Percentiles rank a stretch among this genome's conserved stretches.
These are phyloP conservation scores for Immersiella caudata DNA, from an alignment of 495 filamentous ascomycete species.

Conservation along the genomic window DNA sequence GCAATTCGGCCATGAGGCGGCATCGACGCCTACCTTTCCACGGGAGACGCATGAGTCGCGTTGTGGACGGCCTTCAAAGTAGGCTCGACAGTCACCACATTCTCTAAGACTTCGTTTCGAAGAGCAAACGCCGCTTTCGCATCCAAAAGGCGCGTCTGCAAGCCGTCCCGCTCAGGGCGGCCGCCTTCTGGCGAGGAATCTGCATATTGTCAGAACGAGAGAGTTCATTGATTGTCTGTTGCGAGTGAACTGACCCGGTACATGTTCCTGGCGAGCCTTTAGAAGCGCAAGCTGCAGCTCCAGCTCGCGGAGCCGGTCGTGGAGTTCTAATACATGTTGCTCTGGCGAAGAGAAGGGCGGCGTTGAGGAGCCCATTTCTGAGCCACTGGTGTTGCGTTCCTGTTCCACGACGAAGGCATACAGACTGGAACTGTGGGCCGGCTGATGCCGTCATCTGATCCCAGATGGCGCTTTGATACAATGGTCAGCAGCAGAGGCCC, in stretches of 20 bases:
- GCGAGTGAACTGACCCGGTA: slow-evolving; percentile 13
- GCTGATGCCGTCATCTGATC: neutral
- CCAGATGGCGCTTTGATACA: neutral
- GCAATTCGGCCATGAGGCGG: neutral
- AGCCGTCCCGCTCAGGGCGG: slow-evolving; percentile 49
- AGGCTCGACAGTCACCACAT: slow-evolving; percentile 69
- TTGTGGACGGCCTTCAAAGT: slow-evolving; percentile 75
- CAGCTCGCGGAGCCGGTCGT: slow-evolving; percentile 69
- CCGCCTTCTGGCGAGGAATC: neutral
- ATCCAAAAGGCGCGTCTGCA: slow-evolving; percentile 68
- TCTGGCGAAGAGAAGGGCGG: slow-evolving; percentile 50
- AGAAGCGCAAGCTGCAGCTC: slow-evolving; percentile 70
- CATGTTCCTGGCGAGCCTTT: slow-evolving; percentile 46
- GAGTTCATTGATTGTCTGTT: neutral
- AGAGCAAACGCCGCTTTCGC: slow-evolving; percentile 69
- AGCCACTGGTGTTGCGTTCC: neutral
- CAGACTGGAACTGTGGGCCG: neutral
- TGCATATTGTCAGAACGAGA: slow-evolving; percentile 11
- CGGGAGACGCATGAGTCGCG: slow-evolving; percentile 62
- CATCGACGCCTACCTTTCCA: slow-evolving; percentile 63
- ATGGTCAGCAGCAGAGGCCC: neutral
- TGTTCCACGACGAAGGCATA: neutral
- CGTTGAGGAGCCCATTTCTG: neutral
- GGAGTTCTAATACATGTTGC: slow-evolving; percentile 63
- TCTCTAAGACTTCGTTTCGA: slow-evolving; percentile 66